phyloP scores from a whole-genome alignment of 179 eudicot species.

The Dionaea muscipula region DNA sequence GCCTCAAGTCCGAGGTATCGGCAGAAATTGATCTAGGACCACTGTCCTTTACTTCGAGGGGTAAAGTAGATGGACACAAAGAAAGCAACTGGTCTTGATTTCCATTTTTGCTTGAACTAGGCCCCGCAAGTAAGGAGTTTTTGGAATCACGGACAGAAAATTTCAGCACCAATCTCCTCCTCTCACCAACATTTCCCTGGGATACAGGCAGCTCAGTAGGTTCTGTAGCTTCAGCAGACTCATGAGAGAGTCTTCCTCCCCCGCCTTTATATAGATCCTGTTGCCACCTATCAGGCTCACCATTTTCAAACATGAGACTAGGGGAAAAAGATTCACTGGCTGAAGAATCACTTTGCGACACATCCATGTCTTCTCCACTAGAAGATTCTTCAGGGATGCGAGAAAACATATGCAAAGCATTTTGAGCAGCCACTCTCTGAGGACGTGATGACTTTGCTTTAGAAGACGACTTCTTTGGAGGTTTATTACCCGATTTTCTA shows the following conservation, averaged over 20 bases:
- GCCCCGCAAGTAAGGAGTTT: slow-evolving; percentile 21
- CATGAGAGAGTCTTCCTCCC: slow-evolving; percentile 27
- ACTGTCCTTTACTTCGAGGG: slow-evolving; percentile 23
- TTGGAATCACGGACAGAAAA: slow-evolving; percentile 47
- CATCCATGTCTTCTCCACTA: slow-evolving; percentile 38
- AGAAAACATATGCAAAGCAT: slow-evolving; percentile 56
- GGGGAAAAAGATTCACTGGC: slow-evolving; percentile 44
- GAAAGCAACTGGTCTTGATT: slow-evolving; percentile 18
- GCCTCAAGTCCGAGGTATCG: slow-evolving; percentile 19
- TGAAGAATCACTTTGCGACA: slow-evolving; percentile 33
- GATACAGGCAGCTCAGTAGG: slow-evolving; percentile 29
- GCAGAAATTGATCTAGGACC: slow-evolving; percentile 23
- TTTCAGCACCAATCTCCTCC: slow-evolving; percentile 58
- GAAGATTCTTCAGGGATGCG: slow-evolving; percentile 43
- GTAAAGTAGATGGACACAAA: slow-evolving; percentile 25
- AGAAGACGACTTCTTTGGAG: slow-evolving; percentile 36
- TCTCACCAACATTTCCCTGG: slow-evolving; percentile 24
- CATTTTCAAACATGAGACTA: slow-evolving; percentile 32
- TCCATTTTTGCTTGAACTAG: slow-evolving; percentile 11
- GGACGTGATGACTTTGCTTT: slow-evolving; percentile 57
- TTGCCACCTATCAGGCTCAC: slow-evolving; percentile 32
- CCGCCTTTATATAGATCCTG: slow-evolving; percentile 19
- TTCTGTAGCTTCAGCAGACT: slow-evolving; percentile 21
- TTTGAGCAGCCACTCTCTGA: slow-evolving; percentile 76
- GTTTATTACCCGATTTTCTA: slow-evolving; percentile 27